Evolutionary conservation across 768 basidiomycete species (phyloP), one percentile per base, ranked within the genome.

Genomic region (Mycena vulgaris): DNA sequence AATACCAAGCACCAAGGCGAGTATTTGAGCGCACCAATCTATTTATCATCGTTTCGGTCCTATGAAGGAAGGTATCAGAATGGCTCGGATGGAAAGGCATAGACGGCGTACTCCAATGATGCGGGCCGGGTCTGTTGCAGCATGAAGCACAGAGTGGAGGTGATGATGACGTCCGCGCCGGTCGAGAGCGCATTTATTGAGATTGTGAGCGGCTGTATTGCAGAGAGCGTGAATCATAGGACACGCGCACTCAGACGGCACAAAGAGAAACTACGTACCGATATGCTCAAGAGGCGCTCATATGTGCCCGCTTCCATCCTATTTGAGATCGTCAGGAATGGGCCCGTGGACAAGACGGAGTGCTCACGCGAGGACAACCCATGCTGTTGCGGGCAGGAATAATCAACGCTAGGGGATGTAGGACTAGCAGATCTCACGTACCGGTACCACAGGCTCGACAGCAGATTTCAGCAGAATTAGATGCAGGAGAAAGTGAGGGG

Each of bases 1-100:
- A 40, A 40, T n/a, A 40, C 19, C 14, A 40, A 40, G 5, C 40
- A 40, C 11, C 40, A 40, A 47, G 1, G 1, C n/a, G n/a, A n/a
- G n/a, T n/a, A n/a, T n/a, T n/a, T n/a, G 9, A 28, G 74, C 83
- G 58, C 60, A 84, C 86, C 66, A 90, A 69, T 63, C 80, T 84
- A 65, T 81, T 88, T 68, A 90, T 86, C 76, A 89, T 82, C 0
- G 80, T 84, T 69, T 89, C 88, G 10, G 86, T 85, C 63, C 86
- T 77, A 48, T 16, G 5, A 25, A 30, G 2, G 30, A 35, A 25
- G 35, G 11, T n/a, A 17, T 53, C 19, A 27, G 27, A 17, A 28
- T 83, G 33, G 33, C 33, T 59, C 16, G 39, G 63, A 40, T n/a
- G n/a, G 57, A n/a, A 25, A 68, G 33, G 19, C 6, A 27, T 35